phyloP scores from a whole-genome alignment of 257 asterid species.

The Schizonepeta tenuifolia region DNA sequence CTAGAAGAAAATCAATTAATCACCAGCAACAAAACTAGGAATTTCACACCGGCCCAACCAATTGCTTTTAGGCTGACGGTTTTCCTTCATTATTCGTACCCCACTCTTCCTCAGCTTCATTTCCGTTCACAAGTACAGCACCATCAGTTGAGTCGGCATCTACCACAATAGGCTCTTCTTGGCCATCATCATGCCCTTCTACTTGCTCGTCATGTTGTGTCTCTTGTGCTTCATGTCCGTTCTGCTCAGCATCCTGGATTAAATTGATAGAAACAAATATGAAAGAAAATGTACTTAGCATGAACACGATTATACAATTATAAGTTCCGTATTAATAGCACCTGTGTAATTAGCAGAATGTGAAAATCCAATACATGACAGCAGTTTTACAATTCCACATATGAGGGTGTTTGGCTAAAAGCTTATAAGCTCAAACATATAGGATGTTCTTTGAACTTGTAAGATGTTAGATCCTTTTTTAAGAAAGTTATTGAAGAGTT shows the following conservation, averaged over 20 bases:
- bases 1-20: slow-evolving; percentile 74
- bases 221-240: slow-evolving; percentile 67
- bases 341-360: not conserved
- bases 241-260: slow-evolving; percentile 56
- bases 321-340: not conserved
- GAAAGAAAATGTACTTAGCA: slow-evolving; percentile 14
- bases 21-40: slow-evolving; percentile 88
- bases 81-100: slow-evolving; percentile 97
- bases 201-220: slow-evolving; percentile 48
- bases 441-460: not conserved
- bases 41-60: slow-evolving; percentile 85
- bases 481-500: not conserved
- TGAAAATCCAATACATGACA: not conserved
- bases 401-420: not conserved
- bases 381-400: not conserved
- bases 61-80: slow-evolving; percentile 96
- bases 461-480: not conserved
- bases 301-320: not conserved
- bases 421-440: not conserved
- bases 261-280: slow-evolving; percentile 5
- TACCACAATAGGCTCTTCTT: slow-evolving; percentile 86
- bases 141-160: slow-evolving; percentile 95
- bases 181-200: slow-evolving; percentile 70
- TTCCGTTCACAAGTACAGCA: slow-evolving; percentile 82
- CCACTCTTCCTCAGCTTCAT: slow-evolving; percentile 97